phyloP scores from a whole-genome alignment of 306 rosid species.

The Psophocarpus tetragonolobus region DNA sequence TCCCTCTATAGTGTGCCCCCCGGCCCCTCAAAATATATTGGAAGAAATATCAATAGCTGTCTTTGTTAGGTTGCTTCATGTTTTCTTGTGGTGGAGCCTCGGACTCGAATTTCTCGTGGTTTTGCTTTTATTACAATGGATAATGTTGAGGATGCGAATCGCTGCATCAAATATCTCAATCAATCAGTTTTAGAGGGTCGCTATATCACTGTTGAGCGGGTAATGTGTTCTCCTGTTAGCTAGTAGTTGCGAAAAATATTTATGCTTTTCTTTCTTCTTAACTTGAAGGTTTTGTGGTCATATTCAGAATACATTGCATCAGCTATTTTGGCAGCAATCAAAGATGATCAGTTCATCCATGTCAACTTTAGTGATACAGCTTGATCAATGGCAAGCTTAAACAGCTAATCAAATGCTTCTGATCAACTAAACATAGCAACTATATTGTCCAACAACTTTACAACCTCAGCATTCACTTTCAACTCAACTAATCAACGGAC shows the following conservation, averaged over 20 bases:
- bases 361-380: slow-evolving; percentile 95
- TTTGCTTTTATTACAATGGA: slow-evolving; percentile 96
- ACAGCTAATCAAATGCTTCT: slow-evolving; percentile 91
- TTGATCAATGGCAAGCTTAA: slow-evolving; percentile 95
- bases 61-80: slow-evolving; percentile 84
- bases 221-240: slow-evolving; percentile 41
- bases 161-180: slow-evolving; percentile 90
- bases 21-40: too few species aligned
- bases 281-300: slow-evolving; percentile 92
- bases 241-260: slow-evolving; percentile 33
- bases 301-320: slow-evolving; percentile 94
- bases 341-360: slow-evolving; percentile 97
- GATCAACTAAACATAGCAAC: slow-evolving; percentile 99
- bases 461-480: slow-evolving; percentile 98
- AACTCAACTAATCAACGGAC: slow-evolving; percentile 98
- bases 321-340: slow-evolving; percentile 98
- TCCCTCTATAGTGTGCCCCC: neutral
- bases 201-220: slow-evolving; percentile 94
- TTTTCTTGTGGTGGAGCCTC: slow-evolving; percentile 96
- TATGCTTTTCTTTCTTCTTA: slow-evolving; percentile 54
- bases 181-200: slow-evolving; percentile 97
- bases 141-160: slow-evolving; percentile 71
- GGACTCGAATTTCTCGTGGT: slow-evolving; percentile 88
- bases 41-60: neutral
- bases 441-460: slow-evolving; percentile 93